Percentiles rank a stretch among this genome's conserved stretches.
phyloP scores from a whole-genome alignment of 176 grass and related monocot genomes.

The Bothriochloa decipiens region DNA sequence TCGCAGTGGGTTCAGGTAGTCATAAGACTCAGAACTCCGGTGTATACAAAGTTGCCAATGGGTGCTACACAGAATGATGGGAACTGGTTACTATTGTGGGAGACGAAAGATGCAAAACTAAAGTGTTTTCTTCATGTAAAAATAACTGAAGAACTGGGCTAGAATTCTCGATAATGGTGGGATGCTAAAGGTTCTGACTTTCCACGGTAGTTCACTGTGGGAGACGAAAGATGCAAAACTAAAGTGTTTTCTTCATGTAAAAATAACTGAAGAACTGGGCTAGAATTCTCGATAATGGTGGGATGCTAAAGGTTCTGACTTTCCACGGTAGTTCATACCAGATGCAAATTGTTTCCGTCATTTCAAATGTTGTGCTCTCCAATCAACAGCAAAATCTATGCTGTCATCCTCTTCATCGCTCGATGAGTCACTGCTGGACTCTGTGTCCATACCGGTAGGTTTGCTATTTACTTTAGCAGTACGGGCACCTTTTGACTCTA shows the following conservation, averaged over 20 bases:
- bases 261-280: neutral
- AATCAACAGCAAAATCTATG: constrained; percentile 60
- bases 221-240: neutral
- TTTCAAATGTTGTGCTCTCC: constrained; percentile 66
- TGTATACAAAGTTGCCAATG: constrained; percentile 7
- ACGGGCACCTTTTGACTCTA: constrained; percentile 44
- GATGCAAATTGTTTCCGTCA: no score
- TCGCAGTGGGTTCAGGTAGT: neutral
- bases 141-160: neutral
- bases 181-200: neutral
- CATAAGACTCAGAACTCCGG: neutral
- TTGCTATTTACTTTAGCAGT: constrained; percentile 49
- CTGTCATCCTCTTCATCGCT: constrained; percentile 51
- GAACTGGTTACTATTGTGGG: neutral
- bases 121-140: constrained; percentile 17
- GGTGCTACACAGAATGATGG: neutral
- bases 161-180: neutral
- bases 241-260: constrained; percentile 22
- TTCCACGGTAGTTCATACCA: neutral
- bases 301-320: neutral
- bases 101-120: constrained; percentile 4
- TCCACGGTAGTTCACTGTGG: neutral
- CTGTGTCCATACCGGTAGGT: constrained; percentile 35
- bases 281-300: neutral
- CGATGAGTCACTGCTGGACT: constrained; percentile 51